Percentiles rank a stretch among this genome's conserved stretches.
phyloP scores from a whole-genome alignment of 768 basidiomycete genomes.

The Tylopilus sp. region DNA sequence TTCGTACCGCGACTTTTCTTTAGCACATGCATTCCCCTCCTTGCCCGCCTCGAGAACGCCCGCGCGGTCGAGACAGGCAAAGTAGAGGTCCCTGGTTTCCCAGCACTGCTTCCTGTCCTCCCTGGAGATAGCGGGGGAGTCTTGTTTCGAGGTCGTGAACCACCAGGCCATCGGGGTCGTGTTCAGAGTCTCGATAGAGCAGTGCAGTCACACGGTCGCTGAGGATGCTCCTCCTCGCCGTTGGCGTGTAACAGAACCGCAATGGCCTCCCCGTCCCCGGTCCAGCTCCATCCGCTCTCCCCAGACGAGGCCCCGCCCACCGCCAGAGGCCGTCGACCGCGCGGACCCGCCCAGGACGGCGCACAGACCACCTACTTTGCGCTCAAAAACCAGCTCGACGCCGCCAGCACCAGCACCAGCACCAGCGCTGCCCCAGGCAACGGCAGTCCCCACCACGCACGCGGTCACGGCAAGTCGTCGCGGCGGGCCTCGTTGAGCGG shows the following conservation, averaged over 20 bases:
- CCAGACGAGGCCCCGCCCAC: slow-evolving; percentile 44
- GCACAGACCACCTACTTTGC: slow-evolving; percentile 56
- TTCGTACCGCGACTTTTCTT: slow-evolving; percentile 60
- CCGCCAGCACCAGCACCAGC: neutral
- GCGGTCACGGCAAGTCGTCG: neutral
- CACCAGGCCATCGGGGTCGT: slow-evolving; percentile 23
- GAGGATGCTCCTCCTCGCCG: slow-evolving; percentile 6
- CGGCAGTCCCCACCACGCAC: neutral
- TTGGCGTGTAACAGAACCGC: neutral
- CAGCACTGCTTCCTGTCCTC: slow-evolving; percentile 81
- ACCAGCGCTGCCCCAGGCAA: neutral
- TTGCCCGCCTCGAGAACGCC: slow-evolving; percentile 74
- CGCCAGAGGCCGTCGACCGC: slow-evolving; percentile 46
- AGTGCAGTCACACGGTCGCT: slow-evolving; percentile 15
- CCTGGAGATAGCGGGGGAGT: slow-evolving; percentile 44
- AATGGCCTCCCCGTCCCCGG: slow-evolving; percentile 39
- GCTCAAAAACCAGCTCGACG: slow-evolving; percentile 58
- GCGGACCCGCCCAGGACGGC: slow-evolving; percentile 34
- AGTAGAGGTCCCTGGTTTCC: slow-evolving; percentile 81
- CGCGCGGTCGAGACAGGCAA: slow-evolving; percentile 71
- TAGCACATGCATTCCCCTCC: slow-evolving; percentile 56
- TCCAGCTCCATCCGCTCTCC: slow-evolving; percentile 70
- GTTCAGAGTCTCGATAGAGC: slow-evolving; percentile 2
- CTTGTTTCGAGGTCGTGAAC: slow-evolving; percentile 37
- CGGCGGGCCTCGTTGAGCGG: slow-evolving; percentile 25